A percentile compares a stretch with the other conserved stretches of the same genome.
phyloP scores from a whole-genome alignment of 1,284 basidiomycete species.

The Puccinia novopanici region DNA sequence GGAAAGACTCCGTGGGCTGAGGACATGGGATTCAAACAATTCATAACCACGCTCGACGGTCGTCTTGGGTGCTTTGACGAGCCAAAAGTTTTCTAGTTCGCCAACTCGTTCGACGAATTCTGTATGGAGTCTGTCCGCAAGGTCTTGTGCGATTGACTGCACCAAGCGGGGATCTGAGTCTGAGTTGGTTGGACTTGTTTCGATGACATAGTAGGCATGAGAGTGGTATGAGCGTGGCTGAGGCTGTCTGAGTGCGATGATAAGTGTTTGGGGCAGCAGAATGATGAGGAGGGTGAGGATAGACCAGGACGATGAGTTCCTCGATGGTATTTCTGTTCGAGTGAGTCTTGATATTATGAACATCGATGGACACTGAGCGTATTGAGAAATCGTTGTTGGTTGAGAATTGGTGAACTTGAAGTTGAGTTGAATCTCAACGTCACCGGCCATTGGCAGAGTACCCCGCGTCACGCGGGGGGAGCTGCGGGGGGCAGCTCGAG shows the following conservation, averaged over 20 bases:
- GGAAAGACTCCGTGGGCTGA: neutral
- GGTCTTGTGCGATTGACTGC: conserved; percentile 59
- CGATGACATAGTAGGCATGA: conserved; percentile 86
- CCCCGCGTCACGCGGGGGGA: too few species aligned
- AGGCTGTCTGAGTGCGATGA: conserved; percentile 51
- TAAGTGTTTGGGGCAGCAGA: neutral
- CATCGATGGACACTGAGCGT: neutral
- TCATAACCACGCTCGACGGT: conserved; percentile 47
- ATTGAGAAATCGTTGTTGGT: too few species aligned
- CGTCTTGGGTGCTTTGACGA: conserved; percentile 67
- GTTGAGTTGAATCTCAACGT: too few species aligned
- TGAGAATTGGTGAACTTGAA: too few species aligned
- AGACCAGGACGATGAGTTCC: neutral
- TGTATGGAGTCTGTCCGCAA: conserved; percentile 70
- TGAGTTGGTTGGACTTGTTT: conserved; percentile 67
- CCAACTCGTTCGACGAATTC: conserved; percentile 86
- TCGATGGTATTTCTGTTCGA: neutral
- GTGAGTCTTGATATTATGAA: neutral
- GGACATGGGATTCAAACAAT: conserved; percentile 28
- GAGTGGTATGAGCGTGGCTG: conserved; percentile 66
- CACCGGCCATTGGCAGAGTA: too few species aligned
- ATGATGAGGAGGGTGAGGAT: conserved; percentile 23
- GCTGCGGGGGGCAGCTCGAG: too few species aligned
- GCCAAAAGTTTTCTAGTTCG: conserved; percentile 78
- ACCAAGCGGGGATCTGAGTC: conserved; percentile 58